Evolutionary conservation across 495 filamentous ascomycete genomes (phyloP).

Genomic region (Hypoxylon crocopeplum): DNA sequence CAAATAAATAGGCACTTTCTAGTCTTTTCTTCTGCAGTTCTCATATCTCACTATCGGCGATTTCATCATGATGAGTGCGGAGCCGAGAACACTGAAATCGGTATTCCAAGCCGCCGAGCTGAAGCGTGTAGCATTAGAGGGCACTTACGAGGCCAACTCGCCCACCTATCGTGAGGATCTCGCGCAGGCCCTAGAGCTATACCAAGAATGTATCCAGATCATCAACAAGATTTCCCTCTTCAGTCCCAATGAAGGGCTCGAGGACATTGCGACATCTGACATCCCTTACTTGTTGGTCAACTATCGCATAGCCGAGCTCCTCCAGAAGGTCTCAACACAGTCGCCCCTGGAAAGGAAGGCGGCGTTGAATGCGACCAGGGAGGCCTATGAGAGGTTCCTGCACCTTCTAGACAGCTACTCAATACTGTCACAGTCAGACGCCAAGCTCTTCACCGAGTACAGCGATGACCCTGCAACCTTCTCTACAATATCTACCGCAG

Average conservation of each 20-base stretch:
- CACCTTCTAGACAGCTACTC: slow-evolving; percentile 78
- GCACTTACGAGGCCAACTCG: slow-evolving; percentile 55
- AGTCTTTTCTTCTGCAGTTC: background rate
- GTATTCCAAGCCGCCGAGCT: slow-evolving; percentile 63
- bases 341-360: slow-evolving; percentile 66
- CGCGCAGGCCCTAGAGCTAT: slow-evolving; percentile 66
- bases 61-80: slow-evolving; percentile 33
- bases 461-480: slow-evolving; percentile 70
- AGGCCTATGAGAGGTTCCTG: slow-evolving; percentile 78
- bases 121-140: slow-evolving; percentile 47
- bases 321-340: slow-evolving; percentile 56
- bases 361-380: slow-evolving; percentile 66
- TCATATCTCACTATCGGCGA: slow-evolving; percentile 2
- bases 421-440: slow-evolving; percentile 70
- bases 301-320: slow-evolving; percentile 44
- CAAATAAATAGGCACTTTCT: background rate
- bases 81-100: slow-evolving; percentile 51
- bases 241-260: slow-evolving; percentile 86
- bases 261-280: slow-evolving; percentile 85
- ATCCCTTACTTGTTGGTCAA: slow-evolving; percentile 67
- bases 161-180: slow-evolving; percentile 72
- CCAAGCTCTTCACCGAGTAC: slow-evolving; percentile 75
- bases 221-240: slow-evolving; percentile 78
- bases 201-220: slow-evolving; percentile 74
- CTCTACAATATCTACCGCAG: slow-evolving; percentile 69